phyloP scores from a whole-genome alignment of 2,329 filamentous ascomycete species.

The Chaetomiaceae sp. region DNA sequence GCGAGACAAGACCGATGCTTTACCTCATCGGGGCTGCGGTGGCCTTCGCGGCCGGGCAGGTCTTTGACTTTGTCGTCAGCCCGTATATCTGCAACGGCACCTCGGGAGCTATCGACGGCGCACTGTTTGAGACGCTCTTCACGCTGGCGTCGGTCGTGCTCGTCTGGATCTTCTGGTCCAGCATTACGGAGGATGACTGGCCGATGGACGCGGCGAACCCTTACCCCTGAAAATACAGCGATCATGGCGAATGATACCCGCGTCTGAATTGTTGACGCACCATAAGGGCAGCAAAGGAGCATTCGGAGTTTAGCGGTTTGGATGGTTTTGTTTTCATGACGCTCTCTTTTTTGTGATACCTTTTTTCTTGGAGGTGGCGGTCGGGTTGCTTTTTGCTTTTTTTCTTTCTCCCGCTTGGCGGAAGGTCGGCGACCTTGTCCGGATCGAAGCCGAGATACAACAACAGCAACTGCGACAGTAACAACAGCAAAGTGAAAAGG shows the following conservation, averaged over 20 bases:
- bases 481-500: not conserved
- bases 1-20: constrained; percentile 88
- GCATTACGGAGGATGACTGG: constrained; percentile 99
- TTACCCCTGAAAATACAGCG: constrained; percentile 25
- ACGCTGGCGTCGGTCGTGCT: constrained; percentile 77
- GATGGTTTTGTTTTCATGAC: constrained; percentile 14
- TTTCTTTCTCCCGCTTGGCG: constrained; percentile 2
- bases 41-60: constrained; percentile 84
- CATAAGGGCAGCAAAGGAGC: not conserved
- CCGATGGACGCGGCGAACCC: constrained; percentile 42
- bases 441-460: constrained; percentile 8
- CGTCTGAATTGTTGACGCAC: constrained; percentile 4
- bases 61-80: constrained; percentile 95
- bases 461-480: not conserved
- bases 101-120: constrained; percentile 81
- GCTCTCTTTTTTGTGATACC: constrained; percentile 20
- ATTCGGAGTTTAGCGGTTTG: constrained; percentile 17
- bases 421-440: constrained; percentile 10
- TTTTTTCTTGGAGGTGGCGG: constrained; percentile 3
- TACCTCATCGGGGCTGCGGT: constrained; percentile 71
- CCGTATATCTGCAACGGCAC: constrained; percentile 84
- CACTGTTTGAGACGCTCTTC: constrained; percentile 90
- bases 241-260: constrained; percentile 13
- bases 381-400: too few species aligned
- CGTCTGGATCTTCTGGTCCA: constrained; percentile 96